These are phyloP conservation scores for Yamadazyma triangularis DNA, from an alignment of 1,139 yeast genomes.

Conservation along the genomic window DNA sequence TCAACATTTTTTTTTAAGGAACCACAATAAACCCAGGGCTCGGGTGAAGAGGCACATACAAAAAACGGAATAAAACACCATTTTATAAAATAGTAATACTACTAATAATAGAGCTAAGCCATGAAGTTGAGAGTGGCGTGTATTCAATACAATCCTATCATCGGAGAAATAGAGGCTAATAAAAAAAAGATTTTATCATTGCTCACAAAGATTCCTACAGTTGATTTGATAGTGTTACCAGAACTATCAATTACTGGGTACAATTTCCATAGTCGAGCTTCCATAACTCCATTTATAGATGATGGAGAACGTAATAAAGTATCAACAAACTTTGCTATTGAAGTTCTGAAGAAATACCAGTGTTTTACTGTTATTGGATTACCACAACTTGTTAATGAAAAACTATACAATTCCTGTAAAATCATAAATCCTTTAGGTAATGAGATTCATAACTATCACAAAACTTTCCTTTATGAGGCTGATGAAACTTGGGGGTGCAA, in stretches of 20 bases:
- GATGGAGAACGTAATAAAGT: slow-evolving; percentile 8
- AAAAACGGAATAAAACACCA: no score
- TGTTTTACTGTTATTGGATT: slow-evolving; percentile 81
- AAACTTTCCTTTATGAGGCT: slow-evolving; percentile 71
- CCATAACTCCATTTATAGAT: slow-evolving; percentile 63
- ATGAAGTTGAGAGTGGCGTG: slow-evolving; percentile 51
- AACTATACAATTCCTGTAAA: slow-evolving; percentile 68
- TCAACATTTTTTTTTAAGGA: no score
- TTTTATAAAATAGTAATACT: no score
- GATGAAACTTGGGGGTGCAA: slow-evolving; percentile 80
- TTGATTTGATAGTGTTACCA: slow-evolving; percentile 71
- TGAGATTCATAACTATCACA: slow-evolving; percentile 65
- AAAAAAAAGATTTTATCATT: slow-evolving; percentile 12
- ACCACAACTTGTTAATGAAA: slow-evolving; percentile 51
- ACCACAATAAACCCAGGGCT: no score
- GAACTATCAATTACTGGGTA: slow-evolving; percentile 88
- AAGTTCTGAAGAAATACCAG: slow-evolving; percentile 42
- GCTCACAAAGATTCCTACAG: slow-evolving; percentile 34
- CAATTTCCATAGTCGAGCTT: slow-evolving; percentile 49
- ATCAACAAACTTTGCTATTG: slow-evolving; percentile 56
- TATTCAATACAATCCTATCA: slow-evolving; percentile 62
- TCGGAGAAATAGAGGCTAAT: slow-evolving; percentile 59
- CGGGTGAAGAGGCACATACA: no score
- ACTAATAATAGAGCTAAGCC: no score
- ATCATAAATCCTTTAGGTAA: slow-evolving; percentile 58